A percentile compares a stretch with the other conserved stretches of the same genome.
These are phyloP conservation scores for Picochlorum sp. DNA, from an alignment of 139 green algal genomes.

Conservation along the genomic window DNA sequence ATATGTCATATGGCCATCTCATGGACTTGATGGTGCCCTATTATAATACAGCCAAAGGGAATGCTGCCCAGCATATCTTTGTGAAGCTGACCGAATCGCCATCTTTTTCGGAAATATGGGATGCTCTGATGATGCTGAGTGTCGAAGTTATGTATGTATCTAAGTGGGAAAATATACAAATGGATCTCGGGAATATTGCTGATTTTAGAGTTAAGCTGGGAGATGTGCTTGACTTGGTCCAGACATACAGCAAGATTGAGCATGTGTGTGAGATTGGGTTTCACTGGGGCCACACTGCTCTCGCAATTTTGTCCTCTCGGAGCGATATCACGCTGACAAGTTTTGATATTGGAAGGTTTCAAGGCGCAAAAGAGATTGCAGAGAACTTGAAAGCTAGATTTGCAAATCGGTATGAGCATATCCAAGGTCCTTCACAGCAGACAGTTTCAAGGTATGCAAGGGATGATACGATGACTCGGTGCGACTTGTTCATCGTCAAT, in stretches of 20 bases:
- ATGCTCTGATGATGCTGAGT: not conserved
- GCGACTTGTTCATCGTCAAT: not conserved
- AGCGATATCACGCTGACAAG: not conserved
- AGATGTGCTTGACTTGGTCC: not conserved
- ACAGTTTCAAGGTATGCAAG: not conserved
- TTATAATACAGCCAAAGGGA: too few relatives aligned
- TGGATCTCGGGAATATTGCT: not conserved
- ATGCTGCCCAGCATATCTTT: too few relatives aligned
- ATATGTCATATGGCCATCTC: too few relatives aligned
- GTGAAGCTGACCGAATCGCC: too few relatives aligned
- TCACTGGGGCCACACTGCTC: not conserved
- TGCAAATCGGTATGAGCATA: not conserved
- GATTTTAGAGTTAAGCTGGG: not conserved
- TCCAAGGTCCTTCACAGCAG: not conserved
- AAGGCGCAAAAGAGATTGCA: not conserved
- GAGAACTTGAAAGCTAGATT: not conserved
- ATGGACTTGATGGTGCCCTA: too few relatives aligned
- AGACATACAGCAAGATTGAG: not conserved
- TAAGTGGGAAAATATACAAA: not conserved
- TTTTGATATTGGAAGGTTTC: not conserved
- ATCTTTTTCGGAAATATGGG: not conserved
- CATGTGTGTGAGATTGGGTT: not conserved
- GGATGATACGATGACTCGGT: not conserved
- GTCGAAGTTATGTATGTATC: not conserved
- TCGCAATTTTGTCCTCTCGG: not conserved